A percentile compares a stretch with the other conserved stretches of the same genome.
Conservation (phyloP, 2,329 filamentous ascomycete genomes). For the Trichoderma koningii region DNA sequence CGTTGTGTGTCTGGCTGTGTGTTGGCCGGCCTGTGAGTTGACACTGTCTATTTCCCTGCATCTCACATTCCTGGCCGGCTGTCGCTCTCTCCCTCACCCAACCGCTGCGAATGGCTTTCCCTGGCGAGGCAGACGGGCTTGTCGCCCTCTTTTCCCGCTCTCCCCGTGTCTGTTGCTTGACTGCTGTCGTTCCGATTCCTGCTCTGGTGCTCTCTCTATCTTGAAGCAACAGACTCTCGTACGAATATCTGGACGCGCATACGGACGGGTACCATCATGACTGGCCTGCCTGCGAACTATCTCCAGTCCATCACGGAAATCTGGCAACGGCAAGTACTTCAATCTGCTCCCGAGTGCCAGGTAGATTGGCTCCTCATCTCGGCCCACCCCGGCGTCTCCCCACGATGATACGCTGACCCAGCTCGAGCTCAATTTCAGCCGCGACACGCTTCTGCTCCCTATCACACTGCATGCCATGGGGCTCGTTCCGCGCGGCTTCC, state of each 20-base stretch:
- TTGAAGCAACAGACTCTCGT: background rate
- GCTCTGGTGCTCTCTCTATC: background rate
- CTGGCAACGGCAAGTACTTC: too few relatives aligned
- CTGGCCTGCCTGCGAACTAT: background rate
- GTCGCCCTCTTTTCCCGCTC: background rate
- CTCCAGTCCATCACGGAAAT: background rate
- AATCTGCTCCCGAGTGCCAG: constrained; percentile 8
- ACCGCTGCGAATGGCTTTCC: background rate
- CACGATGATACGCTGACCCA: constrained; percentile 25
- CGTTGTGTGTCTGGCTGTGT: background rate
- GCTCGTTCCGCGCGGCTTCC: constrained; percentile 20
- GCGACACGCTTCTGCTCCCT: constrained; percentile 5
- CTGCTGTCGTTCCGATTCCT: background rate
- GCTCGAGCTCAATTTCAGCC: constrained; percentile 23
- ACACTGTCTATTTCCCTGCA: constrained; percentile 12
- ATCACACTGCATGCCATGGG: constrained; percentile 19
- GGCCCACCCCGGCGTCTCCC: constrained; percentile 25
- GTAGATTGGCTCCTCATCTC: constrained; percentile 25
- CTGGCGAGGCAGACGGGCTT: background rate
- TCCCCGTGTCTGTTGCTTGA: background rate
- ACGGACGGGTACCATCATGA: background rate
- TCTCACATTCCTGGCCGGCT: constrained; percentile 24
- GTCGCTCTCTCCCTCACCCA: constrained; percentile 10
- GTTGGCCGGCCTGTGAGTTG: constrained; percentile 13
- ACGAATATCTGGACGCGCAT: too few relatives aligned